Base-by-base conservation (phyloP, 2,329 filamentous ascomycete genomes). In the Aspergillus puulaauensis region DNA sequence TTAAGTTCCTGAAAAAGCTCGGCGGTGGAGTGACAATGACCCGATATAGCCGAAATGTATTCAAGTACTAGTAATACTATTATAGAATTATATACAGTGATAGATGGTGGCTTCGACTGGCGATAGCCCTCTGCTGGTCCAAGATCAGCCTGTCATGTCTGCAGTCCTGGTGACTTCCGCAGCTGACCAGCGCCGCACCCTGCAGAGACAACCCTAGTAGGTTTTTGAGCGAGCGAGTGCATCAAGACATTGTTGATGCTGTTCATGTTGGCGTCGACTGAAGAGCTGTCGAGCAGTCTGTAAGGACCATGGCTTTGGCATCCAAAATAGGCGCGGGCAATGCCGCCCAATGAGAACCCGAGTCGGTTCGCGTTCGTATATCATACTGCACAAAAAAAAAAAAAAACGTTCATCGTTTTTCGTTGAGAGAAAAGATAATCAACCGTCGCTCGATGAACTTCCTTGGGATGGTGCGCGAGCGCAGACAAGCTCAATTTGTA, bases 401-500 rank as follows among this genome's bases (percentile, higher is more conserved):
- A 27, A 21, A 24, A 19, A 40, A 31, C 12, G 33, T 23, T 2
- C 11, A n/a, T 8, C 15, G n/a, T 24, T 14, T 31, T 14, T 45
- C 31, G 15, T 53, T 23, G n/a, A 14, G 9, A 14, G 15, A 17
- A n/a, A 15, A 2, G 1, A 6, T 3, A 17, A 54, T 39, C 50
- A 54, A 35, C 49, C 61, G 45, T 59, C 46, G 45, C 53, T 62
- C 6, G 57, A 65, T 21, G 63, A 65, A 23, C 64, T 61, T 11
- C 64, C 62, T 1, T 66, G 62, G 4, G 72, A 68, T 17, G 73
- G 73, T 17, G 73, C 73, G 60, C 72, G 71, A 19, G 73, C 58
- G 50, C 73, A 76, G 24, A 71, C 69, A 17, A 76, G 61, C 44
- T 75, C 72, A 41, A 76, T 61, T 43, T 71, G 66, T 4, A 76